Percentiles rank a stretch among this genome's conserved stretches.
Conservation (phyloP, 139 green algal species). For the Trebouxia sp. region DNA sequence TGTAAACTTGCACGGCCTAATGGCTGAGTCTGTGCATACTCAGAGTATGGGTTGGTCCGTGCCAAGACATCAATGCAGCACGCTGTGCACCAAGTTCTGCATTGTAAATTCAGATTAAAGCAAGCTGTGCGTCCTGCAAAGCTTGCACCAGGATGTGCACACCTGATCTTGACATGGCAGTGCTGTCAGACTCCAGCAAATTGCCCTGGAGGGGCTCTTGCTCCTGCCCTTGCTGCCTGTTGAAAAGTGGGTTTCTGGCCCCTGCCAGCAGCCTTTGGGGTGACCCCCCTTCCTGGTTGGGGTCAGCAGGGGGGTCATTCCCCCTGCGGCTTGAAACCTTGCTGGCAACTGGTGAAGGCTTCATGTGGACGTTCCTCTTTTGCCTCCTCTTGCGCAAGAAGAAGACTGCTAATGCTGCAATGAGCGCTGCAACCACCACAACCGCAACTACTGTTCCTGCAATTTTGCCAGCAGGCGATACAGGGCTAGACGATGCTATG, state of each 20-base stretch:
- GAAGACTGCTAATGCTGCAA: neutral
- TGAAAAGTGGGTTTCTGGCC: neutral
- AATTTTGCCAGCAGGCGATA: neutral
- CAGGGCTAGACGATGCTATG: too few species aligned
- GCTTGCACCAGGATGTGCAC: too few species aligned
- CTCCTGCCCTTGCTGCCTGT: neutral
- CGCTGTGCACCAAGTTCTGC: too few species aligned
- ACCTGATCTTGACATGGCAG: conserved; percentile 7
- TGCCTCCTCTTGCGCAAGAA: neutral
- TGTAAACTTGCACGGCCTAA: too few species aligned
- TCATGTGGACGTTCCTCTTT: neutral
- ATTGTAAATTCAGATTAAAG: too few species aligned
- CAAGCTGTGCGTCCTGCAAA: too few species aligned
- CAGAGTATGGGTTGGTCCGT: too few species aligned
- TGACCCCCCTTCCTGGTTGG: neutral
- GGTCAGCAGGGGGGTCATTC: neutral
- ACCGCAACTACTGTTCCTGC: neutral
- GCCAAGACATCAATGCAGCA: too few species aligned
- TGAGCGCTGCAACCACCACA: neutral
- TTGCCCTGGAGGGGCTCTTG: neutral
- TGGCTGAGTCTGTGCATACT: too few species aligned
- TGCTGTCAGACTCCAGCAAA: conserved; percentile 8
- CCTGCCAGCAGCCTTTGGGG: neutral
- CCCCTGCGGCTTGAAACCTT: neutral
- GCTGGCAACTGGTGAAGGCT: neutral